Evolutionary conservation across 257 asterid species (phyloP), one percentile per base, ranked within the genome.

Genomic region (Fraxinus quadrangulata): DNA sequence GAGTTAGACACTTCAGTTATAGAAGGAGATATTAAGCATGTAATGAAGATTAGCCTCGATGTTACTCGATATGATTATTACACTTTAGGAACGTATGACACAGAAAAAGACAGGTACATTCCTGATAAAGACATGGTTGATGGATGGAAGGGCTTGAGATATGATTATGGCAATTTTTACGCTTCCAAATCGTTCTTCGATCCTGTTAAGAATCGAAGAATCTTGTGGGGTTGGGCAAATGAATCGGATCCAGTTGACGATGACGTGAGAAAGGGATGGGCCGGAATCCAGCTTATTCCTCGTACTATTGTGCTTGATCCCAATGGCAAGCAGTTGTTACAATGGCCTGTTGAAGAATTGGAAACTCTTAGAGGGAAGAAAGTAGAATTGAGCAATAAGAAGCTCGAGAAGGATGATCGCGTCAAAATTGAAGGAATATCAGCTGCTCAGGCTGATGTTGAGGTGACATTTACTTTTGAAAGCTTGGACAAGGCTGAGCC

Each of bases 361-460:
- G 78, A 85, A 51, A 36, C 66, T 63, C 80, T 83, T 10, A 80
- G 92, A 80, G 81, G 71, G 2, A 2, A 85, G 6, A 82, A 72
- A 13, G 84, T 88, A 0, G 75, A 77, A 17, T 16, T 86, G 47
- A 76, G 72, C 21, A 75, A 78, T 4, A 77, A 66, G 21, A 81
- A 45, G 71, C 80, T 88, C 0, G 54, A 37, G 0, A 77, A 74
- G 49, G 89, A 85, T 23, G 79, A 49, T 0, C 26, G 28, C 23
- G 42, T 86, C 31, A 78, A 81, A 72, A 63, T 88, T 73, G 80
- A 81, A 72, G 89, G 92, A 75, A 80, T 88, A 71, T 85, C 88
- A 72, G 80, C 89, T 21, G 84, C 89, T 71, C 91, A 88, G 89
- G 92, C 88, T 36, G 91, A 87, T 75, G 84, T 85, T 45, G 88